Evolutionary conservation across 345 rosid genomes (phyloP).

Genomic region (Noccaea caerulescens): DNA sequence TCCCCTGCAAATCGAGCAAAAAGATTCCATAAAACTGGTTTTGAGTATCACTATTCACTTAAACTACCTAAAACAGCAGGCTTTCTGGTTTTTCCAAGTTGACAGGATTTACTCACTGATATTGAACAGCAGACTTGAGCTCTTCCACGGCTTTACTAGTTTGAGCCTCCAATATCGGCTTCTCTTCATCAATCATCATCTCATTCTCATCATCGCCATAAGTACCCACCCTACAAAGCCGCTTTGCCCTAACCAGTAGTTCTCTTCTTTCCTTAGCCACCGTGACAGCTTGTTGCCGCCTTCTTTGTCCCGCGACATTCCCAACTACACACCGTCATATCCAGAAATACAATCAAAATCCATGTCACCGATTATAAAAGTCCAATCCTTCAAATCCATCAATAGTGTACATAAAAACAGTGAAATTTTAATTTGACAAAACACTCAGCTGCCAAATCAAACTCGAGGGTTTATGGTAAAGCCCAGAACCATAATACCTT

Average conservation of each 20-base stretch:
- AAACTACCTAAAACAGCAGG: neutral
- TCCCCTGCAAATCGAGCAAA: constrained; percentile 55
- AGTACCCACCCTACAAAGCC: constrained; percentile 79
- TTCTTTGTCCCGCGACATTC: constrained; percentile 74
- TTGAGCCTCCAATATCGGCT: constrained; percentile 70
- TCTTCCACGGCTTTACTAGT: constrained; percentile 70
- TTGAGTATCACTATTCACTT: neutral
- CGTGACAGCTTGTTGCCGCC: constrained; percentile 82
- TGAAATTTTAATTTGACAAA: neutral
- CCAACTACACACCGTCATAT: constrained; percentile 57
- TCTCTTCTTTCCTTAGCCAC: constrained; percentile 95
- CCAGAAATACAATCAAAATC: constrained; percentile 33
- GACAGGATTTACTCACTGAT: constrained; percentile 59
- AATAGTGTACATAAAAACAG: neutral
- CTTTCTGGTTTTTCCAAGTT: neutral
- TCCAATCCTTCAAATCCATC: neutral
- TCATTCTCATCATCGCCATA: constrained; percentile 56
- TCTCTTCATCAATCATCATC: constrained; percentile 81
- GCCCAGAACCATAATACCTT: neutral
- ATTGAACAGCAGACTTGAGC: constrained; percentile 67
- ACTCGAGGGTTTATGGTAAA: constrained; percentile 24
- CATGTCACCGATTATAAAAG: constrained; percentile 3
- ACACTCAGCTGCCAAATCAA: constrained; percentile 17
- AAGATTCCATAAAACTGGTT: constrained; percentile 16
- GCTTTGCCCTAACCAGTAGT: constrained; percentile 79